Evolutionary conservation across 1,284 basidiomycete genomes (phyloP).

Genomic region (Ceratobasidium sp.): DNA sequence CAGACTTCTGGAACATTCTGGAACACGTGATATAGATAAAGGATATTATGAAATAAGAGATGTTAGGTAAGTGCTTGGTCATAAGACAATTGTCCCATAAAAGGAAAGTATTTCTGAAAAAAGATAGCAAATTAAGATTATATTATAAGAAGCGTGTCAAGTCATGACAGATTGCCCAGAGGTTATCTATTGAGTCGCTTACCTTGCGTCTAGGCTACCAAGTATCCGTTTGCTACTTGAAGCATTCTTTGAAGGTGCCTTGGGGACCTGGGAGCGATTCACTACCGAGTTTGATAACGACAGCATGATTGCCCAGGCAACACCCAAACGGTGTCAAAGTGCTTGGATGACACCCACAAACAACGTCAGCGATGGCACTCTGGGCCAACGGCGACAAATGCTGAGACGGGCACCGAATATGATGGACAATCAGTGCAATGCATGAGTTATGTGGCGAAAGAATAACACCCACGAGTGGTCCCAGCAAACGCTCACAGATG

Average conservation of each 20-base stretch:
- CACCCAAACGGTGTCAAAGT: not conserved
- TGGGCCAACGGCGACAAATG: conserved; percentile 24
- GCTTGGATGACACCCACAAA: conserved; percentile 31
- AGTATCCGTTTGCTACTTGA: not conserved
- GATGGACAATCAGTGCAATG: conserved; percentile 22
- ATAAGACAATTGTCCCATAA: too few relatives aligned
- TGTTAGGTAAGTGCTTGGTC: too few relatives aligned
- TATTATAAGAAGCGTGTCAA: too few relatives aligned
- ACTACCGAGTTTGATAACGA: conserved; percentile 28
- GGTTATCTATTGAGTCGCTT: not conserved
- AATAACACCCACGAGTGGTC: conserved; percentile 7
- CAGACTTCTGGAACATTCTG: too few relatives aligned
- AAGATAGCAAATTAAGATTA: too few relatives aligned
- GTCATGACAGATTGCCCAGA: too few relatives aligned
- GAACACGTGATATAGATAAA: too few relatives aligned
- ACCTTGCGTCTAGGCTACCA: not conserved
- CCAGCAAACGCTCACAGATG: not conserved
- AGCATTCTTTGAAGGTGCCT: conserved; percentile 40
- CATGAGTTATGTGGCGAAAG: conserved; percentile 5
- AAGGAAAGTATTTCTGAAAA: too few relatives aligned
- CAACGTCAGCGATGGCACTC: conserved; percentile 21
- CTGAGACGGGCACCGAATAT: conserved; percentile 1
- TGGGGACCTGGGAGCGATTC: conserved; percentile 34
- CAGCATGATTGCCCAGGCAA: conserved; percentile 1
- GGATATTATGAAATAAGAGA: too few relatives aligned